phyloP scores from a whole-genome alignment of 345 rosid genomes.

The Salix viminalis region DNA sequence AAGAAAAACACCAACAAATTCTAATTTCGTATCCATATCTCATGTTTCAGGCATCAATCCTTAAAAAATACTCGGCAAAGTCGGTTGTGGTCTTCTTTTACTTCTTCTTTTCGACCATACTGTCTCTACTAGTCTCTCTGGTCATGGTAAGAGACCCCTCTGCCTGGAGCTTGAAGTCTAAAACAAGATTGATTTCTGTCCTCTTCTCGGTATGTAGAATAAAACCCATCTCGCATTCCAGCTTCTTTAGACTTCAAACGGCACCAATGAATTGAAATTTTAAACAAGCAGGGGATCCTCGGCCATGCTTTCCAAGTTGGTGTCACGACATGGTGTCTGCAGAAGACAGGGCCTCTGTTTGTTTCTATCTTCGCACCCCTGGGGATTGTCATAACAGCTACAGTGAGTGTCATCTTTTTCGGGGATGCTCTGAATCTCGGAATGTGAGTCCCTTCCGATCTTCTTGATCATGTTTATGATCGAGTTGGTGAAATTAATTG shows the following conservation, averaged over 20 bases:
- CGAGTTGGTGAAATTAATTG: background rate
- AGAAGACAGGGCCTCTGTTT: conserved; percentile 23
- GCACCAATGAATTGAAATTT: background rate
- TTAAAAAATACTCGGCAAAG: conserved; percentile 9
- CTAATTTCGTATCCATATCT: too few relatives aligned
- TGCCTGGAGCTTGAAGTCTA: conserved; percentile 18
- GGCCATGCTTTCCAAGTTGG: conserved; percentile 2
- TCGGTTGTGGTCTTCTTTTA: background rate
- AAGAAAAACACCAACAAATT: too few relatives aligned
- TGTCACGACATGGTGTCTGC: conserved; percentile 24
- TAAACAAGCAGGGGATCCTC: conserved; percentile 12
- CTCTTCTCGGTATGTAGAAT: conserved; percentile 16
- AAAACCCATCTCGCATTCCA: background rate
- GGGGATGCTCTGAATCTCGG: conserved; percentile 27
- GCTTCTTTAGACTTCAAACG: background rate
- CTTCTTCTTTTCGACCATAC: background rate
- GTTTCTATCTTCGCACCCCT: conserved; percentile 37
- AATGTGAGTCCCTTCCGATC: conserved; percentile 11
- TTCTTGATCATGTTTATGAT: background rate
- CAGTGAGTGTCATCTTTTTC: conserved; percentile 12
- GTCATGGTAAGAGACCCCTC: background rate
- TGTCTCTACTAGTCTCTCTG: background rate
- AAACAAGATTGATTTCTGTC: conserved; percentile 8
- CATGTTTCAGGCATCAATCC: conserved; percentile 7
- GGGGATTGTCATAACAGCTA: conserved; percentile 16